These are phyloP conservation scores for Millerozyma acaciae DNA, from an alignment of 805 yeast genomes.

Conservation along the genomic window DNA sequence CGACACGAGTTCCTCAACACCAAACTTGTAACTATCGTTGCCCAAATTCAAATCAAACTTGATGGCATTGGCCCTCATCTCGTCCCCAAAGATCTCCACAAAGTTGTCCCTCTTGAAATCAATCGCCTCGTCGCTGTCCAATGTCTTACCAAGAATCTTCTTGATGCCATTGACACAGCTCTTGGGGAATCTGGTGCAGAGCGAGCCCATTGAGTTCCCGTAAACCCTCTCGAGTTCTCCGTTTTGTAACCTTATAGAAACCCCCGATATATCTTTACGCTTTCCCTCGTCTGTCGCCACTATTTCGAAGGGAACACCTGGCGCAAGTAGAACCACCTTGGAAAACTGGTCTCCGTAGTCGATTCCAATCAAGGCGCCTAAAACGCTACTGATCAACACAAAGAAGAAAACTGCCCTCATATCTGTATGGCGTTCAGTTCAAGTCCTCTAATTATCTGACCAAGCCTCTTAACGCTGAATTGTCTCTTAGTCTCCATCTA, in stretches of 20 bases:
- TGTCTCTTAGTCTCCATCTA: too few relatives aligned
- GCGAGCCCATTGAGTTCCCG: slow-evolving; percentile 70
- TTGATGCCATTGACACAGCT: slow-evolving; percentile 66
- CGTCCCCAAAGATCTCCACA: slow-evolving; percentile 38
- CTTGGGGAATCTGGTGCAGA: slow-evolving; percentile 71
- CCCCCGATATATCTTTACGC: slow-evolving; percentile 81
- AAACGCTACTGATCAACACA: slow-evolving; percentile 14
- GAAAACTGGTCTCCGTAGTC: slow-evolving; percentile 87
- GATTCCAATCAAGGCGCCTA: slow-evolving; percentile 75
- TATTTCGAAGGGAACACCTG: slow-evolving; percentile 83
- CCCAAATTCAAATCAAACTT: slow-evolving; percentile 47
- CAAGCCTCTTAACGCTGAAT: too few relatives aligned
- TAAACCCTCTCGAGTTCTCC: slow-evolving; percentile 63
- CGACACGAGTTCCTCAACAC: slow-evolving; percentile 77
- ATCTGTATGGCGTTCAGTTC: neutral
- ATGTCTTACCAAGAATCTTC: slow-evolving; percentile 61
- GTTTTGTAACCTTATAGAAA: slow-evolving; percentile 51
- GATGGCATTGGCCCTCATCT: slow-evolving; percentile 45
- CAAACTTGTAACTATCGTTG: slow-evolving; percentile 28
- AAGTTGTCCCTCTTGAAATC: slow-evolving; percentile 55
- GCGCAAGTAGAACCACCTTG: slow-evolving; percentile 86
- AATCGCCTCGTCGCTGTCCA: slow-evolving; percentile 43
- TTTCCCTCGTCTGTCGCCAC: slow-evolving; percentile 87
- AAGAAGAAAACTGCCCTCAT: slow-evolving; percentile 7
- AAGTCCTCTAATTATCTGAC: neutral